Conservation (phyloP, 345 rosid species). For the Melastoma malabathricum region DNA sequence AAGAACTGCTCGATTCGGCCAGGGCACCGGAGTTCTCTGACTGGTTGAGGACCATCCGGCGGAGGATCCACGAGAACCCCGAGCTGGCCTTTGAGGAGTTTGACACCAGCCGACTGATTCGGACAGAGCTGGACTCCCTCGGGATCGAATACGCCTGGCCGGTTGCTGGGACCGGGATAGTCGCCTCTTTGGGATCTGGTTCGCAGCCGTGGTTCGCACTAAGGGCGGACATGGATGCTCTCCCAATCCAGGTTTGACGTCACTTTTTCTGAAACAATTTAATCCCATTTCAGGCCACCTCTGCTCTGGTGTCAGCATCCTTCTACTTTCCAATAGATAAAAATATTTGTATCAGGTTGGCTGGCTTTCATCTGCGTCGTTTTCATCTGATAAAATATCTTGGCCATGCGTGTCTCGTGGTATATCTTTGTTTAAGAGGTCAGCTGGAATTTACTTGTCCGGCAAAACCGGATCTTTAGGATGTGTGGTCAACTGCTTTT, state of each 20-base stretch:
- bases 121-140: slow-evolving; percentile 26
- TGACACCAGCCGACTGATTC: slow-evolving; percentile 23
- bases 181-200: slow-evolving; percentile 33
- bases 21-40: slow-evolving; percentile 24
- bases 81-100: slow-evolving; percentile 35
- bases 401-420: background rate
- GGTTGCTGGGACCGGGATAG: slow-evolving; percentile 34
- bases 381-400: background rate
- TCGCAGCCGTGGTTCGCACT: slow-evolving; percentile 35
- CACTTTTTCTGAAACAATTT: background rate
- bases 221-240: slow-evolving; percentile 53
- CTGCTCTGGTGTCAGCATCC: too few relatives aligned
- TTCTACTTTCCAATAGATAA: too few relatives aligned
- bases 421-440: too few relatives aligned
- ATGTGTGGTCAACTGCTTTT: too few relatives aligned
- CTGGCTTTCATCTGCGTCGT: too few relatives aligned
- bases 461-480: too few relatives aligned
- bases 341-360: too few relatives aligned
- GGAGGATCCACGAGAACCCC: slow-evolving; percentile 39
- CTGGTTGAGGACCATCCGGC: slow-evolving; percentile 25
- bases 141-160: slow-evolving; percentile 38
- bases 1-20: slow-evolving; percentile 19
- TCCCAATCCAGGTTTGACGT: slow-evolving; percentile 29
- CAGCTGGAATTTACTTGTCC: background rate
- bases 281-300: background rate